Base-by-base conservation (phyloP, 1,139 yeast species). In the Geotrichum phurueaensis region DNA sequence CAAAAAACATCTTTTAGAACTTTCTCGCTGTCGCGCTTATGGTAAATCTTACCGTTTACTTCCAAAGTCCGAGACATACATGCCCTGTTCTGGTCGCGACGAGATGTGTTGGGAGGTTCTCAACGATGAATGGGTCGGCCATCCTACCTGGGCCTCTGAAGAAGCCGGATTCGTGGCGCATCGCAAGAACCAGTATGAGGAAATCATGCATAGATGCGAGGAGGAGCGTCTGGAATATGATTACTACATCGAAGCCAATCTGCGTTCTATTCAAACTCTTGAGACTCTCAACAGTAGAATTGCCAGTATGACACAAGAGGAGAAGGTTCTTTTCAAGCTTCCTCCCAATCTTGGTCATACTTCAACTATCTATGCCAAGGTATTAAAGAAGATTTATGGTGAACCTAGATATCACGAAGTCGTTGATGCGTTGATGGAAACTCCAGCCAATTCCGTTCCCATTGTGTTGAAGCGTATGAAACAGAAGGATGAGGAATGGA, bases 121-220 rank as follows among this genome's bases (percentile, higher is more conserved):
- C 68, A 94, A 94, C 73, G 99, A 94, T 73, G 98, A 94, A 75
- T 95, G 98, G 98, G 98, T 94, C 29, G 97, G 97, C 2, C 98
- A 92, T 74, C 99, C 99, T 48, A 96, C 97, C 6, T 95, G 99
- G 99, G 99, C 98, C 1, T 92, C 98, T 0, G 99, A 94, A 74
- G 99, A 95, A 73, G 89, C 97, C 27, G 99, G 99, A 0, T 94
- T 92, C 71, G 92, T 94, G 71, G 97, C 99, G 20, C 99, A 95
- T 74, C 85, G 98, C 68, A 94, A 95, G 75, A 94, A 95, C 71
- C 99, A 94, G 75, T 94, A 92, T 72, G 99, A 94, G 75, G 99
- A 94, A 75, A 89, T 94, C 60, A 78, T 95, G 64, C 92, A 91
- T 77, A 87, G 96, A 71, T 91, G 92, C 62, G 99, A 94, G 75